Base-by-base conservation (phyloP, 139 green algal species). In the Zygnema cylindricum region DNA sequence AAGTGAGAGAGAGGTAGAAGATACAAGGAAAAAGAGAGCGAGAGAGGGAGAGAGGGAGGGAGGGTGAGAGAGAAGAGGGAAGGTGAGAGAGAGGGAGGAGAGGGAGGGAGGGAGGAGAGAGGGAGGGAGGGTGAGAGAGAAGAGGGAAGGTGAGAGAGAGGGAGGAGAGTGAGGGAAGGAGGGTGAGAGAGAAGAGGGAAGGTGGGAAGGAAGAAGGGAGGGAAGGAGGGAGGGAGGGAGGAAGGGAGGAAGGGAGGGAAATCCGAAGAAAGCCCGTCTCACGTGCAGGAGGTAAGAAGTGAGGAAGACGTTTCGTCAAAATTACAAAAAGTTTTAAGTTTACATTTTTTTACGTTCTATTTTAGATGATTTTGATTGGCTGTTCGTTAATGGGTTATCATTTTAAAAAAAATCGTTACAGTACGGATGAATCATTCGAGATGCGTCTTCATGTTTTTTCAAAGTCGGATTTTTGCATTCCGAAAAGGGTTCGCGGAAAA, bases 1-100 rank as follows among this genome's bases (percentile, higher is more conserved):
- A 23, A 85, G 82, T 22, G 38, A 38, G 75, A 85, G 57, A n/a
- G 57, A n/a, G 43, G 75, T n/a, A 84, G 82, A 82, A 88, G 38
- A 88, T 35, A 55, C n/a, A 2, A 86, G 71, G n/a, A n/a, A 57
- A 16, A 16, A 49, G 38, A 79, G 39, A 16, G 71, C 3, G 71
- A 79, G 71, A 79, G 71, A 79, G 71, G 11, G 71, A 79, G 16
- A 63, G 49, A 16, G 49, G 49, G 16, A 16, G 16, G 76, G 0
- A 33, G n/a, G 1, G 21, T 32, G 41, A 36, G 76, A 35, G 76
- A 49, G 0, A 35, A n/a, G 1, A 35, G 32, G 35, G 38, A 7
- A 35, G 7, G 76, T 41, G 76, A 83, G n/a, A 35, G 36, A 35
- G 78, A n/a, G 32, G 32, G n/a, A 35, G 32, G 43, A 35, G 32